A percentile compares a stretch with the other conserved stretches of the same genome.
Evolutionary conservation across 306 rosid genomes (phyloP).

Genomic region (Corylus heterophylla): DNA sequence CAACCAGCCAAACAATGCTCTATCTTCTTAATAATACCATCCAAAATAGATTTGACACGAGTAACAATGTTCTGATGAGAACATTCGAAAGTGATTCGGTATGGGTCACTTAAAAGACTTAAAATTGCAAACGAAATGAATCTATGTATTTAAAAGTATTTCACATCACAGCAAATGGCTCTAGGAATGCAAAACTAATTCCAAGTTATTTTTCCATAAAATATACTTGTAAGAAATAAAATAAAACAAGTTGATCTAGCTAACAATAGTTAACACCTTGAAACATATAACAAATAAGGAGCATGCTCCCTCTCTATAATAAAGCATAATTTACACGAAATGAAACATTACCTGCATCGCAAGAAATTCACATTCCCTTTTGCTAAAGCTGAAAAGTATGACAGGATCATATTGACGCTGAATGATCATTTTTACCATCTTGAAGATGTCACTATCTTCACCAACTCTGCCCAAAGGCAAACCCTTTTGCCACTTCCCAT

Average conservation of each 20-base stretch:
- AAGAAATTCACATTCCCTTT: slow-evolving; percentile 89
- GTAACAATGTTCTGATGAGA: not conserved
- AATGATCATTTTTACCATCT: slow-evolving; percentile 96
- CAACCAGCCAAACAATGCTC: too few species aligned
- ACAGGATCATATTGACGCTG: slow-evolving; percentile 96
- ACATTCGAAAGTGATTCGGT: not conserved
- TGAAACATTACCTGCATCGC: slow-evolving; percentile 86
- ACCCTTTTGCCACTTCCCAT: slow-evolving; percentile 75
- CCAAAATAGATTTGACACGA: not conserved
- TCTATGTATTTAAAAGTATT: not conserved
- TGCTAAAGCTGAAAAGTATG: slow-evolving; percentile 95
- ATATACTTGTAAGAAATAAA: not conserved
- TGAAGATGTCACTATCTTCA: slow-evolving; percentile 92
- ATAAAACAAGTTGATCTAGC: not conserved
- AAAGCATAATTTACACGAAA: not conserved
- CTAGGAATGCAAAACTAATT: not conserved
- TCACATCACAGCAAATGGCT: not conserved
- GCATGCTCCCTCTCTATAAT: not conserved
- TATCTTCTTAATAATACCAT: too few species aligned
- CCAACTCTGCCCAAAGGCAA: slow-evolving; percentile 54
- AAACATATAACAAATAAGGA: not conserved
- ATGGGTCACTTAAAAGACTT: not conserved
- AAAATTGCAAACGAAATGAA: not conserved
- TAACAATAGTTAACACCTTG: not conserved
- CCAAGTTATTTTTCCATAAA: not conserved